These are phyloP conservation scores for Paecilomyces fulvus DNA, from an alignment of 2,329 filamentous ascomycete species.

Conservation along the genomic window DNA sequence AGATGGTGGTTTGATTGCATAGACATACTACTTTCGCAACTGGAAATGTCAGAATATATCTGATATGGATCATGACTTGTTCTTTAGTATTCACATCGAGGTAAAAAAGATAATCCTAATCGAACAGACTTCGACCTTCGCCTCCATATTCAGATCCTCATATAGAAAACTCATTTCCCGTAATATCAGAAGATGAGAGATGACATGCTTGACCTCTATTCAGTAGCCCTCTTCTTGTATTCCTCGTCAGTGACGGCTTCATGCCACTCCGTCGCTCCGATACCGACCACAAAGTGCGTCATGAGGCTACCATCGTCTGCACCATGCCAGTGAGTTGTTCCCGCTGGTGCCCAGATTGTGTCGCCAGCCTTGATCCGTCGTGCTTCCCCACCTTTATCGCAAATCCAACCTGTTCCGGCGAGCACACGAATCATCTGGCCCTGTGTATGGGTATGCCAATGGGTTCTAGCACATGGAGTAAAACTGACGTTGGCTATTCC, in stretches of 20 bases:
- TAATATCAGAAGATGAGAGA: no score
- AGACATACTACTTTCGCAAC: no score
- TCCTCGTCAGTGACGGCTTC: conserved; percentile 30
- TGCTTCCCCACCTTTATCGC: conserved; percentile 32
- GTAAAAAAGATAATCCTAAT: no score
- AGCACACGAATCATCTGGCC: conserved; percentile 37
- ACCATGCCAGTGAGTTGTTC: conserved; percentile 40
- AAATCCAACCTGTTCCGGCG: conserved; percentile 35
- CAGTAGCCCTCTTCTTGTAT: conserved; percentile 11
- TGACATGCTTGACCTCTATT: no score
- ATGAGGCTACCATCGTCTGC: conserved; percentile 33
- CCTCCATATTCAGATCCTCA: no score
- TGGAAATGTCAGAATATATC: no score
- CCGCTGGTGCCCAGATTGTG: conserved; percentile 32
- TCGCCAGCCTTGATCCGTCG: conserved; percentile 32
- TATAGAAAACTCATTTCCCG: no score
- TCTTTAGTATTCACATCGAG: no score
- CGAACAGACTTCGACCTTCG: no score
- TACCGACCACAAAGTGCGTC: conserved; percentile 32
- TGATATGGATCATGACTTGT: no score
- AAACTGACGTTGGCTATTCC: conserved; percentile 34
- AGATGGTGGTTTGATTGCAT: no score
- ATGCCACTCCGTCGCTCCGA: conserved; percentile 31
- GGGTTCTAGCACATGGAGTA: conserved; percentile 35
- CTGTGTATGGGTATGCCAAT: conserved; percentile 40